Percentiles rank a stretch among this genome's conserved stretches.
phyloP scores from a whole-genome alignment of 2,329 filamentous ascomycete genomes.

The Colletotrichum lini region DNA sequence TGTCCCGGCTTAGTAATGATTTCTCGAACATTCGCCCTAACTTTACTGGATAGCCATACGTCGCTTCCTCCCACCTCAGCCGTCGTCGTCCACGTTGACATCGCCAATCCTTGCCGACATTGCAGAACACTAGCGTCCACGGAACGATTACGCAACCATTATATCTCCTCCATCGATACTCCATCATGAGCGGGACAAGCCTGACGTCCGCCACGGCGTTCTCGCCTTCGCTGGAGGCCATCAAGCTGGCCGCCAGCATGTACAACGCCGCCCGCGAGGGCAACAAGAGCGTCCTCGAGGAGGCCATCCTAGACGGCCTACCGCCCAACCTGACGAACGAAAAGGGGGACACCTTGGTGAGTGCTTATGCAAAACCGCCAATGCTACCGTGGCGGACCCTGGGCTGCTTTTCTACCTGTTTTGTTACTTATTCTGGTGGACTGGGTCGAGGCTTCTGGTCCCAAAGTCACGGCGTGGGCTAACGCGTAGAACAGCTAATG shows the following conservation, averaged over 20 bases:
- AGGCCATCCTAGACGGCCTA: slow-evolving; percentile 75
- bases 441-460: not conserved
- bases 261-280: slow-evolving; percentile 77
- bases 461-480: not conserved
- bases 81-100: too few species aligned
- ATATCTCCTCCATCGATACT: not conserved
- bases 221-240: slow-evolving; percentile 71
- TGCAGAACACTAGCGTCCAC: slow-evolving; percentile 4
- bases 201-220: slow-evolving; percentile 41
- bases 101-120: slow-evolving; percentile 13
- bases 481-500: slow-evolving; percentile 68
- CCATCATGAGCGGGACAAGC: slow-evolving; percentile 31
- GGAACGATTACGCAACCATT: not conserved
- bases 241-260: slow-evolving; percentile 76
- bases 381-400: not conserved
- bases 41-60: slow-evolving; percentile 14
- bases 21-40: slow-evolving; percentile 40
- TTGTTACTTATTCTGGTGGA: too few species aligned
- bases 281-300: slow-evolving; percentile 68
- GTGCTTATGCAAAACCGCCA: slow-evolving; percentile 45
- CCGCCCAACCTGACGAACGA: slow-evolving; percentile 80
- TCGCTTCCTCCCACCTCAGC: not conserved
- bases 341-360: slow-evolving; percentile 78
- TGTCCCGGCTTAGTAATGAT: slow-evolving; percentile 23
- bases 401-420: not conserved